Evolutionary conservation across 1,139 yeast species (phyloP).

Genomic region (Nakaseomyces bracarensis): DNA sequence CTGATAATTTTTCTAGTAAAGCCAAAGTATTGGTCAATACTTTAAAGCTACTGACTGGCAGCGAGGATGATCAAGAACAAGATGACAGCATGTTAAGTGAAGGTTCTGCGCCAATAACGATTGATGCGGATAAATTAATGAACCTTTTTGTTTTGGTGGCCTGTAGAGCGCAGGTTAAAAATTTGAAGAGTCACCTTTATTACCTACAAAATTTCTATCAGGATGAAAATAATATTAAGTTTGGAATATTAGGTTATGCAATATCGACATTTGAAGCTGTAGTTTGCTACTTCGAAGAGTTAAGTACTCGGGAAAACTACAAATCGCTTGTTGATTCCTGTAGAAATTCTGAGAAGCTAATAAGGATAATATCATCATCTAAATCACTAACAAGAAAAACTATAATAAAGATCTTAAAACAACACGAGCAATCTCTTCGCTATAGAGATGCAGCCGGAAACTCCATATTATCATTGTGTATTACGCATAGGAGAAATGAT

Average conservation of each 20-base stretch:
- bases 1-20: constrained; percentile 48
- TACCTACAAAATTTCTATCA: constrained; percentile 58
- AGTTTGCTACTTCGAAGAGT: constrained; percentile 41
- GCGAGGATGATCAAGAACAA: not conserved
- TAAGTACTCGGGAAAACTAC: constrained; percentile 9
- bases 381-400: constrained; percentile 14
- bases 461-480: constrained; percentile 52
- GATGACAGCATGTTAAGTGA: not conserved
- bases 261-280: constrained; percentile 82
- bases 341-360: constrained; percentile 6
- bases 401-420: constrained; percentile 28
- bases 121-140: constrained; percentile 79
- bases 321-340: constrained; percentile 9
- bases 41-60: constrained; percentile 42
- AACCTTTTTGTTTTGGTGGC: constrained; percentile 67
- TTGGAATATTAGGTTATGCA: constrained; percentile 53
- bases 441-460: constrained; percentile 59
- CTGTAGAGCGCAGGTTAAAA: constrained; percentile 50
- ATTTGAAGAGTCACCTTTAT: constrained; percentile 55
- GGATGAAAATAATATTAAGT: constrained; percentile 36
- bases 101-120: constrained; percentile 16
- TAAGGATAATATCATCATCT: constrained; percentile 15
- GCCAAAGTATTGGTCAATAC: constrained; percentile 46
- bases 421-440: constrained; percentile 20
- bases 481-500: constrained; percentile 38